phyloP scores from a whole-genome alignment of 345 rosid species.

The Hibiscus mutabilis region DNA sequence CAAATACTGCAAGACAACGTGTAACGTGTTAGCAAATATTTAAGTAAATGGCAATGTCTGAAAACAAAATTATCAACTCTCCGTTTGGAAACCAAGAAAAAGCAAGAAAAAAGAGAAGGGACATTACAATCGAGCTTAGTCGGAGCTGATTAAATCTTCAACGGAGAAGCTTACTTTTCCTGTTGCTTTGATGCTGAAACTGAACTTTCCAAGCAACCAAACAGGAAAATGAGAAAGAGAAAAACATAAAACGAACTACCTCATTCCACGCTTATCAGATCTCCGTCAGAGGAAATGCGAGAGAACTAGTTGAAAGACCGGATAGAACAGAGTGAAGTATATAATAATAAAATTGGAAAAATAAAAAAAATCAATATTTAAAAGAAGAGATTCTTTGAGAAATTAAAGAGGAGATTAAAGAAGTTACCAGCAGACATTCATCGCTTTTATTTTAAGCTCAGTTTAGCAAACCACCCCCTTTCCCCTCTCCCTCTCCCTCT shows the following conservation, averaged over 20 bases:
- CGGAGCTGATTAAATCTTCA: background rate
- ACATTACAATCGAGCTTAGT: background rate
- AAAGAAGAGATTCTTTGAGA: conserved; percentile 15
- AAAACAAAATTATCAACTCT: background rate
- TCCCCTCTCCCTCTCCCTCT: too few species aligned
- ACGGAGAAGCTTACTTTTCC: background rate
- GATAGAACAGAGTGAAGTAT: background rate
- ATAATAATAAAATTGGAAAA: background rate
- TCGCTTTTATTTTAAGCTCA: conserved; percentile 11
- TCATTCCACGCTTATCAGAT: conserved; percentile 12
- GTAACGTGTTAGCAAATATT: too few species aligned
- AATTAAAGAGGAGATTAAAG: conserved; percentile 17
- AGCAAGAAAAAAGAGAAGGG: background rate
- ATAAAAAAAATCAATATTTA: background rate
- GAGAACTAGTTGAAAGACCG: conserved; percentile 13
- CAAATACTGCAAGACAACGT: background rate
- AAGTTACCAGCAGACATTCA: conserved; percentile 35
- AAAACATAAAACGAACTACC: background rate
- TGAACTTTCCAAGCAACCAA: conserved; percentile 13
- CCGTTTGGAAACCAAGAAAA: background rate
- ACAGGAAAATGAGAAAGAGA: background rate
- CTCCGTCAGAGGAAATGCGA: background rate
- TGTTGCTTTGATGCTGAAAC: background rate
- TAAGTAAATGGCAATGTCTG: background rate
- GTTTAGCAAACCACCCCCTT: background rate